A percentile compares a stretch with the other conserved stretches of the same genome.
phyloP scores from a whole-genome alignment of 805 yeast genomes.

The Ogataea dorogensis region DNA sequence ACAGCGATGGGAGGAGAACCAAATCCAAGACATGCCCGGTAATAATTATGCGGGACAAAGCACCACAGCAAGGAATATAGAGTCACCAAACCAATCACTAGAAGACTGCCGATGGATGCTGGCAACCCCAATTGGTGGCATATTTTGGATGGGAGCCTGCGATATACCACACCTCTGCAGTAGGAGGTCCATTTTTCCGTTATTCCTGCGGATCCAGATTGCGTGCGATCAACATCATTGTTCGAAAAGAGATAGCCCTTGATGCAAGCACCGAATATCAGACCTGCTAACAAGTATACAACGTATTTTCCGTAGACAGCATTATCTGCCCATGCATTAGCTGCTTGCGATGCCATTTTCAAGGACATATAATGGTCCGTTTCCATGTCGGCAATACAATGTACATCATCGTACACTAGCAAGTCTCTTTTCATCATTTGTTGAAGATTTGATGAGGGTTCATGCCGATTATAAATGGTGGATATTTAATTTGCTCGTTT shows the following conservation, averaged over 20 bases:
- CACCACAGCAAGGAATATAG: slow-evolving; percentile 35
- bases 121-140: slow-evolving; percentile 39
- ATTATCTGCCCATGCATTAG: slow-evolving; percentile 31
- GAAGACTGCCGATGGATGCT: slow-evolving; percentile 36
- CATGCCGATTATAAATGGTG: slow-evolving; percentile 2
- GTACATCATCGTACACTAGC: slow-evolving; percentile 33
- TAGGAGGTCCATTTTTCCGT: slow-evolving; percentile 30
- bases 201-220: slow-evolving; percentile 2
- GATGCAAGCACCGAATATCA: slow-evolving; percentile 34
- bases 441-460: not conserved
- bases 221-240: slow-evolving; percentile 19
- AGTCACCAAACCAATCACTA: slow-evolving; percentile 33
- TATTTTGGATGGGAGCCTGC: slow-evolving; percentile 31
- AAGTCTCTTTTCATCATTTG: slow-evolving; percentile 17
- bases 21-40: slow-evolving; percentile 50
- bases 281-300: slow-evolving; percentile 40
- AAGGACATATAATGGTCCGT: slow-evolving; percentile 26
- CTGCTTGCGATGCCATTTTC: slow-evolving; percentile 32
- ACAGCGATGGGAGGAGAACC: slow-evolving; percentile 61
- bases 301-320: slow-evolving; percentile 38
- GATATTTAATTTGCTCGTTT: slow-evolving; percentile 14
- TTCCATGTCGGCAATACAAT: slow-evolving; percentile 37
- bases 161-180: slow-evolving; percentile 33
- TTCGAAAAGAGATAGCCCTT: slow-evolving; percentile 27
- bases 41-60: slow-evolving; percentile 49